A percentile compares a stretch with the other conserved stretches of the same genome.
Conservation (phyloP, 331 rosid species). For the Malus hybrid region DNA sequence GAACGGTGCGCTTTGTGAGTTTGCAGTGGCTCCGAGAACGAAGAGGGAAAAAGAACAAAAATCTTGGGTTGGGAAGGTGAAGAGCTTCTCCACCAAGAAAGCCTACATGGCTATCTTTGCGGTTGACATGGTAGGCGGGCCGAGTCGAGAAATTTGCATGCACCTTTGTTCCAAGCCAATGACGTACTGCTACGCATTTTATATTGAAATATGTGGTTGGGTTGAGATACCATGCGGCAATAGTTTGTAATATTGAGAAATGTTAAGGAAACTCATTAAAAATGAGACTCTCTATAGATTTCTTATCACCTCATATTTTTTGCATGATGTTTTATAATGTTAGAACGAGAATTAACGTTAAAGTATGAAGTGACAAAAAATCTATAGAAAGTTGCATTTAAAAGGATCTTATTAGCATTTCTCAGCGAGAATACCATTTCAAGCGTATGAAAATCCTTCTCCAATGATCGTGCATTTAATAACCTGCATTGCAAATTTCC, state of each 20-base stretch:
- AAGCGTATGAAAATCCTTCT: too few relatives aligned
- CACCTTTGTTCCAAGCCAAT: not conserved
- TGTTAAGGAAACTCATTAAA: too few relatives aligned
- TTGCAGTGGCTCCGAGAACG: not conserved
- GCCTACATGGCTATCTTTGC: conserved; percentile 5
- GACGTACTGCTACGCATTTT: not conserved
- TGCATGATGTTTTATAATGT: too few relatives aligned
- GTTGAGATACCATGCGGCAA: too few relatives aligned
- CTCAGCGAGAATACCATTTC: too few relatives aligned
- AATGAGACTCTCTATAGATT: fast-evolving
- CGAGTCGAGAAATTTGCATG: not conserved
- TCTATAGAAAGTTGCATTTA: fast-evolving
- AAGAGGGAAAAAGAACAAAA: not conserved
- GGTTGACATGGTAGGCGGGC: not conserved
- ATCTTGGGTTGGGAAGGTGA: not conserved
- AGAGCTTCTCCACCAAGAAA: conserved; percentile 11
- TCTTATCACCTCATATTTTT: fast-evolving
- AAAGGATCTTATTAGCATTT: too few relatives aligned
- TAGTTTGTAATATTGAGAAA: too few relatives aligned
- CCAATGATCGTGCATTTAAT: too few relatives aligned
- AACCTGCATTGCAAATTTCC: too few relatives aligned
- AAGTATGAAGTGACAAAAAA: fast-evolving
- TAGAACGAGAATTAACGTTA: too few relatives aligned
- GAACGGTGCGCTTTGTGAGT: conserved; percentile 8
- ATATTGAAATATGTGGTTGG: not conserved